Evolutionary conservation across 2,329 filamentous ascomycete species (phyloP).

Genomic region (Fusarium sp.): DNA sequence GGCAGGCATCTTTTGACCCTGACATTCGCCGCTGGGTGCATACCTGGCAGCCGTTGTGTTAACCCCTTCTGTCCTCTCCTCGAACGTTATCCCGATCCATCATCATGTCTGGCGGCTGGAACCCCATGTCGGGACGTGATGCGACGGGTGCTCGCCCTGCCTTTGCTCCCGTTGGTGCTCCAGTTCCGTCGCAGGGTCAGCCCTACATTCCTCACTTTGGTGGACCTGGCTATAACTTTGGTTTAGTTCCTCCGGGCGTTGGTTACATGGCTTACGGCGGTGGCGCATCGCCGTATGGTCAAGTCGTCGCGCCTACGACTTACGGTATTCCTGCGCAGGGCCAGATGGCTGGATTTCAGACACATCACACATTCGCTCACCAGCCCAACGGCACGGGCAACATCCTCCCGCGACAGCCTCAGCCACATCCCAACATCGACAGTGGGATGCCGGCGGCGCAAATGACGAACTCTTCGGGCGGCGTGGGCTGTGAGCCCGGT

Average conservation of each 20-base stretch:
- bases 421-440: slow-evolving; percentile 61
- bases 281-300: slow-evolving; percentile 17
- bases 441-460: slow-evolving; percentile 66
- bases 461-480: slow-evolving; percentile 71
- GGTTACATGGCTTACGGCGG: slow-evolving; percentile 49
- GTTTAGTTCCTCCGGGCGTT: slow-evolving; percentile 42
- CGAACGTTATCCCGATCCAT: background rate
- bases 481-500: slow-evolving; percentile 72
- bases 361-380: slow-evolving; percentile 49
- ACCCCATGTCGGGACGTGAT: slow-evolving; percentile 59
- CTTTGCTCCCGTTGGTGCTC: slow-evolving; percentile 53
- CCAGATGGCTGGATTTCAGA: slow-evolving; percentile 44
- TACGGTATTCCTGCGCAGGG: slow-evolving; percentile 32
- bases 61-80: slow-evolving; percentile 12
- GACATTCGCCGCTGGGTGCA: slow-evolving; percentile 53
- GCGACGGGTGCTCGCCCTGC: slow-evolving; percentile 51
- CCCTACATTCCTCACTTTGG: slow-evolving; percentile 57
- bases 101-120: slow-evolving; percentile 59
- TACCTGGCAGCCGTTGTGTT: slow-evolving; percentile 54
- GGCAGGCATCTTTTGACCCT: slow-evolving; percentile 54
- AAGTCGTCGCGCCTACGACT: background rate
- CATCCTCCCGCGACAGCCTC: slow-evolving; percentile 57
- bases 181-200: slow-evolving; percentile 55
- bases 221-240: slow-evolving; percentile 55
- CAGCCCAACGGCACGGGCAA: slow-evolving; percentile 59